Evolutionary conservation across 1,139 yeast species (phyloP), one percentile per base, ranked within the genome.

Genomic region (Hyphopichia wangnamkhiaoensis): DNA sequence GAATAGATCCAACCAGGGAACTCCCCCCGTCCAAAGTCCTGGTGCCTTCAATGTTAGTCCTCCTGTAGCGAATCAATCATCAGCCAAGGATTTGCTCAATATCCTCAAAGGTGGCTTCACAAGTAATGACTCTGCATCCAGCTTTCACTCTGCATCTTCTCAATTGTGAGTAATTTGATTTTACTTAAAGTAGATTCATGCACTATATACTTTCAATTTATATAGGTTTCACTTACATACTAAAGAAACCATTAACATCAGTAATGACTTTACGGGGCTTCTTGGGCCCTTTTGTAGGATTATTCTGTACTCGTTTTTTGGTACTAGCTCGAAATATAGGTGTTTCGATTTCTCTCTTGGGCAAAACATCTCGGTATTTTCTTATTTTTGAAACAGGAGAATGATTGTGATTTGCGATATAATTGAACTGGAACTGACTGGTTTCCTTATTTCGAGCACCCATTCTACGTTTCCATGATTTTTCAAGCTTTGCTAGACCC

Each of bases 221-320:
- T 5, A 8, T 8, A 28, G 18, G 13, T 26, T 12, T 26, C 14
- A 12, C 12, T 34, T 43, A 46, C 34, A 51, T 37, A 40, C 43
- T 39, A 39, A 54, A 54, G 39, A 49, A 54, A 10, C 38, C 38
- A 10, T 45, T 46, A 17, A 47, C 54, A 42, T 46, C 43, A 9
- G 50, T 36, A 13, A 18, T 31, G 3, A 35, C 21, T 31, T 35
- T 23, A 8, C 38, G 38, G 31, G 38, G 38, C 14, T 30, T 35
- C 16, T 35, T 35, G 3, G 16, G 14, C 6, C 13, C 30, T 12
- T 10, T 23, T 3, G 28, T 17, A 4, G 28, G n/a, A 6, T 23
- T 4, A 4, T 19, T 15, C 4, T 13, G 10, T 3, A 21, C 14
- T 21, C 16, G 9, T 9, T 19, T 19, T 20, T 28, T 34, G 24